Percentiles rank a stretch among this genome's conserved stretches.
Conservation (phyloP, 768 basidiomycete species). For the Suillus subalutaceus region DNA sequence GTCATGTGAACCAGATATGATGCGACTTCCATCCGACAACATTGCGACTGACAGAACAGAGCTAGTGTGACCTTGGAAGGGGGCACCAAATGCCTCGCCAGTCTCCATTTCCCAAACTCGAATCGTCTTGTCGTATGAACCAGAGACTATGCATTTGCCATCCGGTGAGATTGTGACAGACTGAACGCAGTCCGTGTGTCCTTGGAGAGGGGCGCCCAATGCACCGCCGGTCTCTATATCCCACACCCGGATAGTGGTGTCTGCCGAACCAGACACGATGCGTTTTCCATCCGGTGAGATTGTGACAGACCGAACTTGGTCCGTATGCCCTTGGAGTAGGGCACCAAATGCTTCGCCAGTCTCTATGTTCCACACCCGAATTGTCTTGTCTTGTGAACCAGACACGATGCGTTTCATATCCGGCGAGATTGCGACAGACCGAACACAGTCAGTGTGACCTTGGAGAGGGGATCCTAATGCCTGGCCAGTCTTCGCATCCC, state of each 20-base stretch:
- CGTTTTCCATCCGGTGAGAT: no score
- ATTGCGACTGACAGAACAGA: background rate
- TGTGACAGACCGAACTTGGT: no score
- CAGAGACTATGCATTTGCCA: background rate
- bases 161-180: background rate
- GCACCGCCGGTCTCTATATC: no score
- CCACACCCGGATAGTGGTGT: no score
- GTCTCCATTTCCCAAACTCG: background rate
- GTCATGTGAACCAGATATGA: slow-evolving; percentile 8
- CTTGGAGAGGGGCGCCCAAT: background rate
- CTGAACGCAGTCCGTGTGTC: fast-evolving
- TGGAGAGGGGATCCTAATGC: background rate
- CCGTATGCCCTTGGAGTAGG: background rate
- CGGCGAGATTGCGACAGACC: background rate
- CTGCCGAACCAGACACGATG: no score
- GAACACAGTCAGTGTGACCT: fast-evolving
- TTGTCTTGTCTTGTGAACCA: background rate
- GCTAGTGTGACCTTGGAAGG: background rate
- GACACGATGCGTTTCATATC: background rate
- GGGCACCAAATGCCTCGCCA: background rate
- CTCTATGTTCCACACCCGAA: background rate
- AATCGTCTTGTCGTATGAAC: background rate
- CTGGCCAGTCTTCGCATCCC: background rate
- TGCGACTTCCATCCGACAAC: slow-evolving; percentile 1
- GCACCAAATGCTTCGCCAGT: background rate